phyloP scores from a whole-genome alignment of 345 rosid species.

The Ceriops zippeliana region DNA sequence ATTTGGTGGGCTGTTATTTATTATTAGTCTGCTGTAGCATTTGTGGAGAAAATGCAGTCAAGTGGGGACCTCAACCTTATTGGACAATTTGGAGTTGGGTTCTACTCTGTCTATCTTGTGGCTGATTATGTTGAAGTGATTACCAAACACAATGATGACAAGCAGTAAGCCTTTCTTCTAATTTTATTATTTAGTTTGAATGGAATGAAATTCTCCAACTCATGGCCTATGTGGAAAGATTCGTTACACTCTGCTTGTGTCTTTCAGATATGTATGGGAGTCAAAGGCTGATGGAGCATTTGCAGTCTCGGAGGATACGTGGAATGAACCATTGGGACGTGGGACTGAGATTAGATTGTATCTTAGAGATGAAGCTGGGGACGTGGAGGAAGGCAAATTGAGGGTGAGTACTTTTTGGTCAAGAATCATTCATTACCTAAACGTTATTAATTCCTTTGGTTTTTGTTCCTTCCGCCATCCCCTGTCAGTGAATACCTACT shows the following conservation, averaged over 20 bases:
- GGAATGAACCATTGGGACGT: slow-evolving; percentile 96
- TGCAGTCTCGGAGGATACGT: slow-evolving; percentile 93
- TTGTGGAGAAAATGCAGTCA: slow-evolving; percentile 97
- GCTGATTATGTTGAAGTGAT: slow-evolving; percentile 97
- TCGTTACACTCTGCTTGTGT: background rate
- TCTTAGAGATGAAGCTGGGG: slow-evolving; percentile 95
- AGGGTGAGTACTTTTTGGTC: slow-evolving; percentile 46
- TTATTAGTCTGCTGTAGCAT: slow-evolving; percentile 41
- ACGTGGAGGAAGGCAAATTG: slow-evolving; percentile 85
- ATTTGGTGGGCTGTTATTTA: too few relatives aligned
- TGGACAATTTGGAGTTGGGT: slow-evolving; percentile 99
- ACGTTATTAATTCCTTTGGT: too few relatives aligned
- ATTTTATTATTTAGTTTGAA: background rate
- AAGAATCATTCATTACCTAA: background rate
- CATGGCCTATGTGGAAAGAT: background rate
- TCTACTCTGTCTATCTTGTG: slow-evolving; percentile 93
- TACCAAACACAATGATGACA: slow-evolving; percentile 94
- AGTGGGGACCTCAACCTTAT: slow-evolving; percentile 94
- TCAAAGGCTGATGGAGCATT: slow-evolving; percentile 99
- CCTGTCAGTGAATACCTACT: too few relatives aligned
- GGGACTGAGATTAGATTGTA: slow-evolving; percentile 97
- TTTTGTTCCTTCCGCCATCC: too few relatives aligned
- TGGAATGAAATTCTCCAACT: background rate
- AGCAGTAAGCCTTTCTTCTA: slow-evolving; percentile 52
- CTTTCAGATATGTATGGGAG: slow-evolving; percentile 86